phyloP scores from a whole-genome alignment of 148 eudicot species.

The Arctostaphylos glauca region DNA sequence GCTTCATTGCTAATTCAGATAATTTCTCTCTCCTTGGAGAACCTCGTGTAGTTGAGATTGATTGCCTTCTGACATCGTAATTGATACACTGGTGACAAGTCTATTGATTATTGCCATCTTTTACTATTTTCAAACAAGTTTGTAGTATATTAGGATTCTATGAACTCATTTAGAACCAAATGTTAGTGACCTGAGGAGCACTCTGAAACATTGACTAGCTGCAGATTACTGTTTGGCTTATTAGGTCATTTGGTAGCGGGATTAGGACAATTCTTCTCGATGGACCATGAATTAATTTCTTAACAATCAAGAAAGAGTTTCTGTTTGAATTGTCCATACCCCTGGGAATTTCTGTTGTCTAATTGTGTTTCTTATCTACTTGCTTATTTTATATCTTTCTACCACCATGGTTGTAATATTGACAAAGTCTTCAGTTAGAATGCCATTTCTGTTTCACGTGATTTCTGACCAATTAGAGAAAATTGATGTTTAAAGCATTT shows the following conservation, averaged over 20 bases:
- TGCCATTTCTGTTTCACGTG: background rate
- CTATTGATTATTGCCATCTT: background rate
- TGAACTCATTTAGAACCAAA: background rate
- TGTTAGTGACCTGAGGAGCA: background rate
- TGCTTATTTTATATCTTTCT: background rate
- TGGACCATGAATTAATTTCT: background rate
- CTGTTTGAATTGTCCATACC: background rate
- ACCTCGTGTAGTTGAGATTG: background rate
- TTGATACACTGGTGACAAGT: background rate
- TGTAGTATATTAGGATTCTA: background rate
- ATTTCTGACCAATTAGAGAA: background rate
- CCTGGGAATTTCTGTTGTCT: background rate
- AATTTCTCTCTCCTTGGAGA: background rate
- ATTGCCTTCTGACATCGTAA: background rate
- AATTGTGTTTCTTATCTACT: background rate
- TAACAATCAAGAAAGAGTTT: background rate
- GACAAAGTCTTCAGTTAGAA: background rate
- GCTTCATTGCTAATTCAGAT: background rate
- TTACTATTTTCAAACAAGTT: background rate
- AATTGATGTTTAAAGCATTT: constrained; percentile 11
- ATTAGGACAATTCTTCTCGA: background rate
- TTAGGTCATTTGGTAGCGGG: background rate
- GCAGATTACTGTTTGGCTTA: background rate
- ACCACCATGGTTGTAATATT: background rate
- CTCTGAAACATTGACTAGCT: background rate